These are phyloP conservation scores for Stentor roeselii DNA, from an alignment of 73 alveolate species.

Conservation along the genomic window DNA sequence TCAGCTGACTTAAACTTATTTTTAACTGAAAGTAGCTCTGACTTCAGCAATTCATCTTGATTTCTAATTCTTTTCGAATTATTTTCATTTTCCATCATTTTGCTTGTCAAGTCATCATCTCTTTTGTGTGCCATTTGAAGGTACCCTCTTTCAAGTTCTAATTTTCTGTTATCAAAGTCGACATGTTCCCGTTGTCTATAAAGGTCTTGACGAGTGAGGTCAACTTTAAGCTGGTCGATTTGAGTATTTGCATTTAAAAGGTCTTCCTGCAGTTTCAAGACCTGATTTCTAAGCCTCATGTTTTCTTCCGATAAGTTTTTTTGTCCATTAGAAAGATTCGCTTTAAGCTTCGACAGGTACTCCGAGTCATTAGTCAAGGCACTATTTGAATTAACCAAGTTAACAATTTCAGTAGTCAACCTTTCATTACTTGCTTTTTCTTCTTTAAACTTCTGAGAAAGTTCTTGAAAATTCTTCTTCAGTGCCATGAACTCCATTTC, in stretches of 20 bases:
- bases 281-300: conserved; percentile 63
- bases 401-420: conserved; percentile 73
- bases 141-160: conserved; percentile 74
- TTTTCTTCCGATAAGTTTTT: conserved; percentile 30
- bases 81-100: conserved; percentile 53
- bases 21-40: conserved; percentile 55
- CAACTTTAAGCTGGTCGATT: conserved; percentile 77
- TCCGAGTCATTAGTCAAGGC: conserved; percentile 60
- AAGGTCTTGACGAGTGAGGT: conserved; percentile 67
- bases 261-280: conserved; percentile 61
- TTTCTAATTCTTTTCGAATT: conserved; percentile 47
- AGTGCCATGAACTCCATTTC: conserved; percentile 89
- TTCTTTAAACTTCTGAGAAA: conserved; percentile 79
- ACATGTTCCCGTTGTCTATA: conserved; percentile 53
- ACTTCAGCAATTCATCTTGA: conserved; percentile 70
- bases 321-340: background rate
- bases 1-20: conserved; percentile 81
- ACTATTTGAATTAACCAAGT: conserved; percentile 80
- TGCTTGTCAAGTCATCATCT: conserved; percentile 43
- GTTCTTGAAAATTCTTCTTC: conserved; percentile 84
- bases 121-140: conserved; percentile 57
- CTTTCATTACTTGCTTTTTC: conserved; percentile 89
- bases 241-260: conserved; percentile 76
- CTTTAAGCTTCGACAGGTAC: conserved; percentile 28
- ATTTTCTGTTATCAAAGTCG: conserved; percentile 67